Evolutionary conservation across 768 basidiomycete genomes (phyloP), one percentile per base, ranked within the genome.

Genomic region (Termitomyces heimii): DNA sequence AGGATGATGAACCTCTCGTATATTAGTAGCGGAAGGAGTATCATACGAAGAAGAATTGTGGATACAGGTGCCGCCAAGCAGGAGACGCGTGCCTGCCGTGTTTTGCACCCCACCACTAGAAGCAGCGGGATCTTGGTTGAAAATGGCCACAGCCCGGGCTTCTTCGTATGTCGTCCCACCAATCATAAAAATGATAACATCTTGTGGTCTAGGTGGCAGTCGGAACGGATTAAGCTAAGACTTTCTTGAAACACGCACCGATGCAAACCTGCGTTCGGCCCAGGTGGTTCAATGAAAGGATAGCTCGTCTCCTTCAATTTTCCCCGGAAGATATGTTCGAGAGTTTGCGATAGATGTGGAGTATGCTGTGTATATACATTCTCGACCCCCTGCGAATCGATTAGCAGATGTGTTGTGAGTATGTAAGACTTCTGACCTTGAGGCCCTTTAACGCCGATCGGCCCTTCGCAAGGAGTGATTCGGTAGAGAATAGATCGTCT

Each of bases 361-460:
- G 85, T 86, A 65, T 98, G 97, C 64, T 98, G 97, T 55, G 94
- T 99, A 69, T 98, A 99, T 16, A 98, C 95, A 65, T 99, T 99
- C 73, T 99, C 97, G 4, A 98, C 96, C 2, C 97, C 97, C 92
- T 95, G 55, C 4, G 60, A 6, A n/a, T 12, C 31, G 43, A 39
- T 35, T 9, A 37, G 40, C 37, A 26, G 28, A 3, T 18, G 22
- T 26, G 26, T 43, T 47, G 28, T 53, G 14, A 57, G 29, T 46
- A 13, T 55, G 4, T 5, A 39, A 50, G 18, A 7, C 32, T 22
- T 20, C 34, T 29, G 54, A 92, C 93, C 81, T 97, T 97, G 47
- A 99, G 76, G 6, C 97, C 97, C 68, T 98, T 98, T 64, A 99
- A 69, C 0, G 95, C 97, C 31, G 92, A 94, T 55, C 94, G 86